phyloP scores from a whole-genome alignment of 345 rosid genomes.

The Salix exigua region DNA sequence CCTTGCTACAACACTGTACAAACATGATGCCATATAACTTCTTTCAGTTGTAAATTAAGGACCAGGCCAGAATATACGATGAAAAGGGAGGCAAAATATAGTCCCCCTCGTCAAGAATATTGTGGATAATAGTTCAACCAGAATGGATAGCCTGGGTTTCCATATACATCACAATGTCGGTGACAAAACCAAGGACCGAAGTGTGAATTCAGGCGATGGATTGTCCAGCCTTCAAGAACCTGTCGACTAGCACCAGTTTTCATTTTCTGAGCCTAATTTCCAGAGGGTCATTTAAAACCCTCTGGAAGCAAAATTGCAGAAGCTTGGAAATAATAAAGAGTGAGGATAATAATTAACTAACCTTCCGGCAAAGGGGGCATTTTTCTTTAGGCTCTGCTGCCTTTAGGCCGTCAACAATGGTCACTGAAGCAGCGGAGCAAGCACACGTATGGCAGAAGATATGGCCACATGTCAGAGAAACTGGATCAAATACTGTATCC shows the following conservation, averaged over 20 bases:
- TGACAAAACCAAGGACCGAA: neutral
- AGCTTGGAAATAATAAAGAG: neutral
- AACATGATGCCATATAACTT: neutral
- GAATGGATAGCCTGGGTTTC: neutral
- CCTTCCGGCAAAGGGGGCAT: conserved; percentile 92
- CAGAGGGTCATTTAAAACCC: neutral
- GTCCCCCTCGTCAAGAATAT: neutral
- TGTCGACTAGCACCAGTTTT: neutral
- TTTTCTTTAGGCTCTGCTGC: conserved; percentile 57
- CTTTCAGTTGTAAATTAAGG: neutral
- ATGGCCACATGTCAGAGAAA: conserved; percentile 84
- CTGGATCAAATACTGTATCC: conserved; percentile 93
- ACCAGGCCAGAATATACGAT: neutral
- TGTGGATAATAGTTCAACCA: neutral
- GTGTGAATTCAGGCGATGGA: neutral
- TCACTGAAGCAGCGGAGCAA: conserved; percentile 92
- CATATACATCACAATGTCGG: neutral
- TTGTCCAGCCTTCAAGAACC: neutral
- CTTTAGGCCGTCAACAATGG: conserved; percentile 66
- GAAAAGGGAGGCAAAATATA: neutral
- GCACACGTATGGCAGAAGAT: conserved; percentile 92
- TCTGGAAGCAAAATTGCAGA: neutral
- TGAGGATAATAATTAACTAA: conserved; percentile 17
- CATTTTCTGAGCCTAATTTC: neutral
- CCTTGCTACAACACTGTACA: neutral